These are phyloP conservation scores for Xerophyta viscosa DNA, from an alignment of 106 monocot species.

Conservation along the genomic window DNA sequence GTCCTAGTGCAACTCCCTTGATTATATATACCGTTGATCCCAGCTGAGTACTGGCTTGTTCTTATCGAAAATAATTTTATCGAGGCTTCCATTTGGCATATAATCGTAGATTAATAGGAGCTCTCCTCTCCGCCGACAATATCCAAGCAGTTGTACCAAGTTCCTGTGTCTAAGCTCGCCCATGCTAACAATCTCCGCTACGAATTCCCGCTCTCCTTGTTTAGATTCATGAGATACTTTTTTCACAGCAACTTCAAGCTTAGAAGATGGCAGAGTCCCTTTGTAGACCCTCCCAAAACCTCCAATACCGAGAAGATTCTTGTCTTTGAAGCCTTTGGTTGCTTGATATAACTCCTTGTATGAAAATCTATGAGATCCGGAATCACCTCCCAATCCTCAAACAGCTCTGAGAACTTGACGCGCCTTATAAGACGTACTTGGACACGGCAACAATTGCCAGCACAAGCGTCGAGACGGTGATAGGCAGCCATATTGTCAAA, in stretches of 20 bases:
- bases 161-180: neutral
- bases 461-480: neutral
- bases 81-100: neutral
- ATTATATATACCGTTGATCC: no score
- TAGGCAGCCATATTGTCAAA: conserved; percentile 1
- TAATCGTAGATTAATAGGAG: neutral
- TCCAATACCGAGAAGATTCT: neutral
- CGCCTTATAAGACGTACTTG: neutral
- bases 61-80: neutral
- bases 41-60: no score
- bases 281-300: neutral
- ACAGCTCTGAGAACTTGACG: conserved; percentile 2
- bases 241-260: neutral
- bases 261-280: neutral
- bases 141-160: conserved; percentile 1
- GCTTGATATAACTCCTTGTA: neutral
- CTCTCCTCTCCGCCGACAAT: neutral
- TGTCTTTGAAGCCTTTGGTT: neutral
- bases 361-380: neutral
- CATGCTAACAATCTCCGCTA: neutral
- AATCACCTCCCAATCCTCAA: conserved; percentile 5
- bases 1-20: no score
- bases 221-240: neutral
- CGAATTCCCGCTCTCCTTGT: neutral
- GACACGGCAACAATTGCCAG: neutral